These are phyloP conservation scores for Piper longum DNA, from an alignment of 164 flowering plant genomes.

Conservation along the genomic window DNA sequence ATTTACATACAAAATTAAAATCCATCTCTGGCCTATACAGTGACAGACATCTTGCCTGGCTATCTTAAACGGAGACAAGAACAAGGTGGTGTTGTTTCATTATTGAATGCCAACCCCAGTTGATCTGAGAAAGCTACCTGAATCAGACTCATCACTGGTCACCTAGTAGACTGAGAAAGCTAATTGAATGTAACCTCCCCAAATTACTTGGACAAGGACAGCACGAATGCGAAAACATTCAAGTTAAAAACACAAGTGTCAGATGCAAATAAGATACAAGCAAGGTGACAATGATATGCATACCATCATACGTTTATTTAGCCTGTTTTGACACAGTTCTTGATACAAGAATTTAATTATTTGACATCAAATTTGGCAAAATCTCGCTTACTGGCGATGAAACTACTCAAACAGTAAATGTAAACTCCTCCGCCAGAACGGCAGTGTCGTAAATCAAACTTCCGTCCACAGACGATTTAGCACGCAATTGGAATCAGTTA, in stretches of 20 bases:
- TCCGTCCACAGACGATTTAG: background rate
- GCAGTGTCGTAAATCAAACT: background rate
- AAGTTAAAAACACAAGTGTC: background rate
- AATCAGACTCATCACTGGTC: too few relatives aligned
- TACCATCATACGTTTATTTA: background rate
- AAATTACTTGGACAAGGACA: too few relatives aligned
- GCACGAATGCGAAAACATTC: too few relatives aligned
- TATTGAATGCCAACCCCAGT: too few relatives aligned
- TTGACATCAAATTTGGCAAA: background rate
- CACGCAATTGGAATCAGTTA: conserved; percentile 6
- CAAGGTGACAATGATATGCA: background rate
- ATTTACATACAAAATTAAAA: too few relatives aligned
- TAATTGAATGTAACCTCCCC: too few relatives aligned
- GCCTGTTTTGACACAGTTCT: background rate
- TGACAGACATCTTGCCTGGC: too few relatives aligned
- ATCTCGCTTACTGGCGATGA: background rate
- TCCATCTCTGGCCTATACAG: too few relatives aligned
- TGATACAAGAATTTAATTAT: background rate
- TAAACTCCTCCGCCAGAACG: background rate
- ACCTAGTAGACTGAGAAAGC: too few relatives aligned
- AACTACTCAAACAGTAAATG: background rate
- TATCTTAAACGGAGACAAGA: too few relatives aligned
- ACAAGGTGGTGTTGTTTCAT: too few relatives aligned
- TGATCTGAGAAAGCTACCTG: too few relatives aligned
- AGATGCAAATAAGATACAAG: background rate